Conservation (phyloP, 306 rosid species). For the Cicer cuneatum region DNA sequence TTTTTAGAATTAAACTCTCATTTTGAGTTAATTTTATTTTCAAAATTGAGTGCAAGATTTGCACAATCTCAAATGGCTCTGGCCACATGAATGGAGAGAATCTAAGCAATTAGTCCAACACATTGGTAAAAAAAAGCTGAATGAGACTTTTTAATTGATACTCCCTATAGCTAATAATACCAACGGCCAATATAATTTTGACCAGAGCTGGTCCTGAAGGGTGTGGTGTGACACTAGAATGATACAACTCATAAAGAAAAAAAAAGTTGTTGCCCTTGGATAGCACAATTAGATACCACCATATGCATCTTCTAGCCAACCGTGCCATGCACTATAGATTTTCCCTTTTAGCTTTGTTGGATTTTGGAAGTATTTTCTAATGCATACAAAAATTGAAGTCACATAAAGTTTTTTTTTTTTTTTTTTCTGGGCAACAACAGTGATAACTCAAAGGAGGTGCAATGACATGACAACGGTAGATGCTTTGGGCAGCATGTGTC, state of each 20-base stretch:
- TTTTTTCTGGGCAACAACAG: constrained; percentile 27
- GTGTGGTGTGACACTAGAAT: constrained; percentile 24
- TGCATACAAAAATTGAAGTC: constrained; percentile 37
- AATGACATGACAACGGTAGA: constrained; percentile 29
- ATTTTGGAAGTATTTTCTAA: constrained; percentile 17
- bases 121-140: constrained; percentile 33
- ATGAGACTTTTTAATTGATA: constrained; percentile 31
- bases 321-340: neutral
- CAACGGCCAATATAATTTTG: constrained; percentile 41
- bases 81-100: too few relatives aligned
- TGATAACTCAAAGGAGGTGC: constrained; percentile 37
- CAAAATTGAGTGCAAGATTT: too few relatives aligned
- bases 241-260: neutral
- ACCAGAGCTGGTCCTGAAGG: constrained; percentile 19
- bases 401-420: neutral
- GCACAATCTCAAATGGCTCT: too few relatives aligned
- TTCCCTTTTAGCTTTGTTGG: neutral
- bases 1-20: too few relatives aligned
- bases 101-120: neutral
- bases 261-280: constrained; percentile 8
- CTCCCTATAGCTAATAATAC: neutral
- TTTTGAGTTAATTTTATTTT: too few relatives aligned
- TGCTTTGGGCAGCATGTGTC: constrained; percentile 29
- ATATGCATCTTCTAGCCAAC: neutral
- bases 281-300: constrained; percentile 21